phyloP scores from a whole-genome alignment of 306 rosid genomes.

The Alnus rubra region DNA sequence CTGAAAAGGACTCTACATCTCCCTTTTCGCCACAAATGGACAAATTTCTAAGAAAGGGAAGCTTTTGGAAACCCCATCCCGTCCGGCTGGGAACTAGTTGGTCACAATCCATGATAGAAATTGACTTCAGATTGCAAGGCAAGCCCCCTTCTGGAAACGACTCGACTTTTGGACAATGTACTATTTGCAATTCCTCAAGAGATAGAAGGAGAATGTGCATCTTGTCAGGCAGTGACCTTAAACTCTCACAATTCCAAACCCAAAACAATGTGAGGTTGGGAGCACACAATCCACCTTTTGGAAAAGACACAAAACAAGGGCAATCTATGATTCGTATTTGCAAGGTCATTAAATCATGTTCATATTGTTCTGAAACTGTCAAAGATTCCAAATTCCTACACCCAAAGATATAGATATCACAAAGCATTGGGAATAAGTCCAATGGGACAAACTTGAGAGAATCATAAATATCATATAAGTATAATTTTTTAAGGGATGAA shows the following conservation, averaged over 20 bases:
- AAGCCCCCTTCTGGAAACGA: constrained; percentile 12
- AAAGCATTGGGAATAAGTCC: constrained; percentile 1
- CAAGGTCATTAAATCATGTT: not conserved
- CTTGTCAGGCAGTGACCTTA: not conserved
- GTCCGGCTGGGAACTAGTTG: not conserved
- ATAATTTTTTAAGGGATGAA: not conserved
- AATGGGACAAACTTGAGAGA: not conserved
- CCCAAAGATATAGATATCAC: not conserved
- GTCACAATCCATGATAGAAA: not conserved
- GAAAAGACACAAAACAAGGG: constrained; percentile 21
- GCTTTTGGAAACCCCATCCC: constrained; percentile 27
- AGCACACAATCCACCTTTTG: not conserved
- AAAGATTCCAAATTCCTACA: constrained; percentile 10
- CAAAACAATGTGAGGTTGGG: not conserved
- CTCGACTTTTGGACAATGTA: constrained; percentile 22
- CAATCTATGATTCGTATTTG: constrained; percentile 7
- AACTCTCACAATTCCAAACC: not conserved
- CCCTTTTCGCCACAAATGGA: not conserved
- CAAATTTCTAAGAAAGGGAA: not conserved
- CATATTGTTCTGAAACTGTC: not conserved
- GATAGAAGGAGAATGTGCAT: constrained; percentile 20
- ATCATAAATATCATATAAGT: not conserved
- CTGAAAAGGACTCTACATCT: constrained; percentile 22
- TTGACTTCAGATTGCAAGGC: not conserved
- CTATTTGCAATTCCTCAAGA: not conserved